Base-by-base conservation (phyloP, 176 grass and related monocot genomes). In the Neostapfia colusana region DNA sequence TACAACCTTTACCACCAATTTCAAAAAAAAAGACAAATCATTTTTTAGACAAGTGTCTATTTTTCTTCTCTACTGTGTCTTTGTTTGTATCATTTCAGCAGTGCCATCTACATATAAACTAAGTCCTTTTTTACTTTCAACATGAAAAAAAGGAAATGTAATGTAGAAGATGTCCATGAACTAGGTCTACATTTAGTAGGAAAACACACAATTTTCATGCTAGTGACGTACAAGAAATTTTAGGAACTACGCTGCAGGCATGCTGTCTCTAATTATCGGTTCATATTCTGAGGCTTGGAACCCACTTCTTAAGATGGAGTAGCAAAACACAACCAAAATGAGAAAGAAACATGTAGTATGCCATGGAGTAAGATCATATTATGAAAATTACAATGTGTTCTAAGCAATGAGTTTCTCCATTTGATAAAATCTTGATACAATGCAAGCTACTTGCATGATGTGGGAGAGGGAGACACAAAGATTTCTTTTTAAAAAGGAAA, bases 361-460 rank as follows among this genome's bases (percentile, higher is more conserved):
- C 23, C n/a, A n/a, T n/a, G n/a, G n/a, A n/a, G n/a, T n/a, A n/a
- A n/a, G n/a, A n/a, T n/a, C n/a, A n/a, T n/a, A n/a, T n/a, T n/a
- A n/a, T n/a, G n/a, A n/a, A n/a, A n/a, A n/a, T n/a, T n/a, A n/a
- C n/a, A 17, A 62, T 28, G 31, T 49, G 23, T 36, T 38, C 20
- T 61, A 34, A 65, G 23, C 59, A 53, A 9, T 38, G 9, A 54
- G 35, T 57, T 81, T 55, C 5, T 17, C 70, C 20, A 11, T 4
- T 65, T 61, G 37, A 41, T 44, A n/a, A 26, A 53, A 82, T 48
- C 56, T 73, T 73, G 8, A 65, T 15, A 17, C 44, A 31, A 82
- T 9, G 16, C 16, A 28, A 73, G 45, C 44, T 70, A 82, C 27
- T 67, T 34, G 3, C 53, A 7, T 31, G 16, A 53, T 56, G 11